Evolutionary conservation across 805 yeast genomes (phyloP).

Genomic region (Komagataella ulmi): DNA sequence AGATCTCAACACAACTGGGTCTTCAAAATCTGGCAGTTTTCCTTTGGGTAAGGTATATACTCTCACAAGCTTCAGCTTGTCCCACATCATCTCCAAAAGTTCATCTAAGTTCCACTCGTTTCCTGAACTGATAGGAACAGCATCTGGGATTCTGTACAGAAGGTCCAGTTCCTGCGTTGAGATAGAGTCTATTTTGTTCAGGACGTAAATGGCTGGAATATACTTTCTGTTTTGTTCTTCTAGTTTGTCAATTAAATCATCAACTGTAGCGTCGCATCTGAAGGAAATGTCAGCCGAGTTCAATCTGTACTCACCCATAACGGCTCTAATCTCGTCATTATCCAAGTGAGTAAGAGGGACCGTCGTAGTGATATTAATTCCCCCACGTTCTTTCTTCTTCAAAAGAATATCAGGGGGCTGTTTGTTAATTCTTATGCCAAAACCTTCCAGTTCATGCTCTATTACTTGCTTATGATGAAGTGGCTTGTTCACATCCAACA

Average conservation of each 20-base stretch:
- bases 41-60: slow-evolving; percentile 98
- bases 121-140: slow-evolving; percentile 94
- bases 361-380: slow-evolving; percentile 85
- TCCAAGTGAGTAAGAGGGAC: slow-evolving; percentile 87
- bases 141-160: slow-evolving; percentile 86
- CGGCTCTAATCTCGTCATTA: slow-evolving; percentile 89
- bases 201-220: slow-evolving; percentile 89
- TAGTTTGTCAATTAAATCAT: slow-evolving; percentile 86
- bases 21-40: slow-evolving; percentile 80
- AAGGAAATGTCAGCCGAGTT: slow-evolving; percentile 94
- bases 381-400: slow-evolving; percentile 92
- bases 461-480: slow-evolving; percentile 87
- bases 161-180: slow-evolving; percentile 88
- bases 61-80: slow-evolving; percentile 75
- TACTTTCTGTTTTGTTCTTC: slow-evolving; percentile 87
- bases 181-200: slow-evolving; percentile 92
- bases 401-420: slow-evolving; percentile 86
- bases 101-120: slow-evolving; percentile 97
- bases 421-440: slow-evolving; percentile 89
- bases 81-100: slow-evolving; percentile 92
- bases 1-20: slow-evolving; percentile 84
- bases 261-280: slow-evolving; percentile 96
- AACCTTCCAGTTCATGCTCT: slow-evolving; percentile 93
- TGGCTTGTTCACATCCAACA: slow-evolving; percentile 93
- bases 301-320: slow-evolving; percentile 88